Conservation (phyloP, 2,329 filamentous ascomycete species). For the Talaromyces marneffei region DNA sequence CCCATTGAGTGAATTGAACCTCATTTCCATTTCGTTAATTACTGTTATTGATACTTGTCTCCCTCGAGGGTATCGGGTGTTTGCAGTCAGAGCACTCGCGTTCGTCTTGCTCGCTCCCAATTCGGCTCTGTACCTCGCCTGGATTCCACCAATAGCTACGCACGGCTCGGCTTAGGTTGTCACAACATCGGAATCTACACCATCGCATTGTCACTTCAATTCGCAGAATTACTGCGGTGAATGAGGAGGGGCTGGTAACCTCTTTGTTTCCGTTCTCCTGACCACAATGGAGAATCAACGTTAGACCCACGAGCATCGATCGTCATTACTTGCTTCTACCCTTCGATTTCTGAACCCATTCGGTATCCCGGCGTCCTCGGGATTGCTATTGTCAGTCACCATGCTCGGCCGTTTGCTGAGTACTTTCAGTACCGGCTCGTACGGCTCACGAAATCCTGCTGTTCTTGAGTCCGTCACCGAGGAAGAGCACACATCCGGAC, state of each 20-base stretch:
- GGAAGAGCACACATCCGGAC: slow-evolving; percentile 44
- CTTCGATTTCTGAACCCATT: not conserved
- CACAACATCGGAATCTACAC: not conserved
- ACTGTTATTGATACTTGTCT: not conserved
- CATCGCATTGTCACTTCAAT: not conserved
- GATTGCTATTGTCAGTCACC: slow-evolving; percentile 23
- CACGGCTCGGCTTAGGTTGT: not conserved
- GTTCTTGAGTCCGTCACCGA: slow-evolving; percentile 45
- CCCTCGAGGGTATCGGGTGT: not conserved
- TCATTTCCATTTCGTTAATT: not conserved
- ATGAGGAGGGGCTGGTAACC: slow-evolving; percentile 3
- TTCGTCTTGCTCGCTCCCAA: not conserved
- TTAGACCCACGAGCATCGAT: not conserved
- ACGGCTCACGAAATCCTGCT: slow-evolving; percentile 32
- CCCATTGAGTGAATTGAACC: not conserved
- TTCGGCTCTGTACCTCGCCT: not conserved
- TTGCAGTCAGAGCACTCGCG: not conserved
- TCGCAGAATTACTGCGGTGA: not conserved
- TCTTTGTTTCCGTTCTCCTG: not conserved
- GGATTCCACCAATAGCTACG: not conserved
- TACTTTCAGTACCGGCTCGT: slow-evolving; percentile 38
- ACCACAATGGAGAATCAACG: slow-evolving; percentile 7
- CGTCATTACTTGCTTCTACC: not conserved
- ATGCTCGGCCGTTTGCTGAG: slow-evolving; percentile 42
- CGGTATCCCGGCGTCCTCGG: not conserved